Evolutionary conservation across 1,139 yeast genomes (phyloP).

Genomic region (Yamadazyma songkhlaensis): DNA sequence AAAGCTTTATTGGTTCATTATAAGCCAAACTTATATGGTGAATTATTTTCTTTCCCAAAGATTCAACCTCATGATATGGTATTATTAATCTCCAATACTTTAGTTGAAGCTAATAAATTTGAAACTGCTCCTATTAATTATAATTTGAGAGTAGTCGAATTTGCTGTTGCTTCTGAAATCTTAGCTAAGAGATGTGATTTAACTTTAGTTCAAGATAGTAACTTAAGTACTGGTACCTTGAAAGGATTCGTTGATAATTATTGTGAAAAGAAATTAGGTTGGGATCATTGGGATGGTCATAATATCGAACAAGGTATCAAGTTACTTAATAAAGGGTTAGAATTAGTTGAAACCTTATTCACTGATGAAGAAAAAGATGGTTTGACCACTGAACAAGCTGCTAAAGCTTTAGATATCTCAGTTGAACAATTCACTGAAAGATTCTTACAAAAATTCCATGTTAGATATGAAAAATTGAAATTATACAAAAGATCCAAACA

Average conservation of each 20-base stretch:
- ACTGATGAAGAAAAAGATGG: conserved; percentile 38
- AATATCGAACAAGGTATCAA: conserved; percentile 44
- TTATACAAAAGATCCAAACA: conserved; percentile 61
- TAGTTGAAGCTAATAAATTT: conserved; percentile 61
- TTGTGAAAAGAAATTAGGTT: conserved; percentile 30
- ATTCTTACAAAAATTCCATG: conserved; percentile 56
- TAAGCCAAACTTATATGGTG: conserved; percentile 55
- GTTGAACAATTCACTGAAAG: conserved; percentile 39
- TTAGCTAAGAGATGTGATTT: conserved; percentile 50
- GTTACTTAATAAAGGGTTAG: conserved; percentile 38
- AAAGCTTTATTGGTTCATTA: conserved; percentile 64
- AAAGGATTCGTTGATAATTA: conserved; percentile 62
- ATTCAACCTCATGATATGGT: conserved; percentile 42
- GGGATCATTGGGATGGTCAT: conserved; percentile 45
- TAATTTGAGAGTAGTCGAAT: conserved; percentile 70
- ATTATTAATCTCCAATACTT: conserved; percentile 63
- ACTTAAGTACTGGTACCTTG: conserved; percentile 59
- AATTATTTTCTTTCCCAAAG: conserved; percentile 55
- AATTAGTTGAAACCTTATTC: conserved; percentile 39
- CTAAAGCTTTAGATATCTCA: conserved; percentile 41
- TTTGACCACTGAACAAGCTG: conserved; percentile 50
- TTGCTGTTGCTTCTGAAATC: conserved; percentile 59
- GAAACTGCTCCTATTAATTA: conserved; percentile 71
- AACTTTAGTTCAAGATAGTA: conserved; percentile 49
- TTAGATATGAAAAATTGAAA: conserved; percentile 52